These are phyloP conservation scores for Solanum chmielewskii DNA, from an alignment of 257 asterid genomes.

Conservation along the genomic window DNA sequence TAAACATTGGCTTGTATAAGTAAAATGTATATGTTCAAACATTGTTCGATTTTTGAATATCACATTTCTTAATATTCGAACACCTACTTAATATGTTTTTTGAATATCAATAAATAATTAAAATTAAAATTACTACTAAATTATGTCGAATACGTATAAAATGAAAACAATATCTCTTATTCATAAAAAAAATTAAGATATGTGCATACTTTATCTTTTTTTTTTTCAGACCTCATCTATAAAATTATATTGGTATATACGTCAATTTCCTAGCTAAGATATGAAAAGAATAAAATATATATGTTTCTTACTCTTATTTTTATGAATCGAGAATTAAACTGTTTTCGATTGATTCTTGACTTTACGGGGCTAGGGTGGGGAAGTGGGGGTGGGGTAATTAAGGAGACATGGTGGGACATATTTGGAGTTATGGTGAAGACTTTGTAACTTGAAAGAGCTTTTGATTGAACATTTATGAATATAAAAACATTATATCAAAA, in stretches of 20 bases:
- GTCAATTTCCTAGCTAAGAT: neutral
- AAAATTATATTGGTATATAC: neutral
- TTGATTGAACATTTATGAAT: constrained; percentile 19
- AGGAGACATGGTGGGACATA: constrained; percentile 43
- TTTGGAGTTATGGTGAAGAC: constrained; percentile 65
- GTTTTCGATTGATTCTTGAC: neutral
- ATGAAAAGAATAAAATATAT: neutral
- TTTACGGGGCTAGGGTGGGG: neutral
- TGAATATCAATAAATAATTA: neutral
- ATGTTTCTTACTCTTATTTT: neutral
- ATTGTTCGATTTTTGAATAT: neutral
- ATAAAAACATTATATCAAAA: neutral
- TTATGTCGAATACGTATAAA: neutral
- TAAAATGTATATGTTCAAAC: neutral
- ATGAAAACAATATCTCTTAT: neutral
- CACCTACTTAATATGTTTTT: neutral
- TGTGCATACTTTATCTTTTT: neutral
- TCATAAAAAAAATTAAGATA: neutral
- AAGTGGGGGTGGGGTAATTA: constrained; percentile 1
- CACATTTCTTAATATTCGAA: neutral
- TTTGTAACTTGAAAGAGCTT: constrained; percentile 36
- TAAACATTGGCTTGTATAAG: neutral
- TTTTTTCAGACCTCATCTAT: neutral
- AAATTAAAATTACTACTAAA: neutral
- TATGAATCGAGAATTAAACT: neutral